These are phyloP conservation scores for Acer yangbiense DNA, from an alignment of 345 rosid genomes.

Conservation along the genomic window DNA sequence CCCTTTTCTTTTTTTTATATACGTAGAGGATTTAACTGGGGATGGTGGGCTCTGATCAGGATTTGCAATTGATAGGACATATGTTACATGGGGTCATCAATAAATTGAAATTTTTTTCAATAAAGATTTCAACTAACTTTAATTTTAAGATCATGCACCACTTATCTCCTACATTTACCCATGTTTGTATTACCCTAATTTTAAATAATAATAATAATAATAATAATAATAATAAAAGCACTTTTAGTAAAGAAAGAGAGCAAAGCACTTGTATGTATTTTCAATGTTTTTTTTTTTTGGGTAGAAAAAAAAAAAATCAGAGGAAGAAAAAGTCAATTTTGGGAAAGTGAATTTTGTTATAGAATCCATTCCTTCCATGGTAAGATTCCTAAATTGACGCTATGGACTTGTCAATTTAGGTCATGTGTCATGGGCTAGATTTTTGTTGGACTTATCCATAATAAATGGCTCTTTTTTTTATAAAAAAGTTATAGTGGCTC, in stretches of 20 bases:
- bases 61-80: constrained; percentile 27
- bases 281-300: neutral
- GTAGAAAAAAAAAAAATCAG: neutral
- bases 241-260: constrained; percentile 3
- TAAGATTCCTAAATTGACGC: neutral
- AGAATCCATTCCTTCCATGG: constrained; percentile 3
- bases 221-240: too few species aligned
- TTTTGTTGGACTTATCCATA: neutral
- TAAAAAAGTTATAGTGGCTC: neutral
- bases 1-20: neutral
- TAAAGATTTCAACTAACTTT: constrained; percentile 4
- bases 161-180: constrained; percentile 1
- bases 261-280: neutral
- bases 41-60: constrained; percentile 39
- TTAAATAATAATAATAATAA: too few species aligned
- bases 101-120: constrained; percentile 1
- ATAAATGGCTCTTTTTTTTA: neutral
- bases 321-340: neutral
- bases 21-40: neutral
- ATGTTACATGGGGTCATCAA: constrained; percentile 14
- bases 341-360: constrained; percentile 13
- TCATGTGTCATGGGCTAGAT: neutral
- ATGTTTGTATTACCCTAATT: constrained; percentile 14
- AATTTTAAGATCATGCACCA: constrained; percentile 1
- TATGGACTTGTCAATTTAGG: neutral